phyloP scores from a whole-genome alignment of 1,284 basidiomycete species.

The Apiotrichum akiyoshidainum region DNA sequence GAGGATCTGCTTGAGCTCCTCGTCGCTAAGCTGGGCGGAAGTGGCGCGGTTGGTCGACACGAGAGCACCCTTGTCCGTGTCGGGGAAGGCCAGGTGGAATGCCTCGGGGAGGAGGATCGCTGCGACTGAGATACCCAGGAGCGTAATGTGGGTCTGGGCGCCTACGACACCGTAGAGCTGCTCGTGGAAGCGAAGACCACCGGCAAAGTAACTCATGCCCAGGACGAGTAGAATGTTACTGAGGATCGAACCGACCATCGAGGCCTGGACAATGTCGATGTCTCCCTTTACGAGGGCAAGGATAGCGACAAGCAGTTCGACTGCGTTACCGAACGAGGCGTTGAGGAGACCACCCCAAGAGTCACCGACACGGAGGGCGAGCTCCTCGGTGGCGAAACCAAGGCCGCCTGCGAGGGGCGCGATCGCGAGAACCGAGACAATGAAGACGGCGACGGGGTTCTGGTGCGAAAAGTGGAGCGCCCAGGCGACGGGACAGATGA shows the following conservation, averaged over 20 bases:
- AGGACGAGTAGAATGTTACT: conserved; percentile 72
- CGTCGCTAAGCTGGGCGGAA: conserved; percentile 1
- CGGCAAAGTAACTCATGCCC: conserved; percentile 62
- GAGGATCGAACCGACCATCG: conserved; percentile 61
- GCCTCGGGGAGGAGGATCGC: conserved; percentile 73
- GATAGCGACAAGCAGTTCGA: conserved; percentile 62
- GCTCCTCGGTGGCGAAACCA: conserved; percentile 54
- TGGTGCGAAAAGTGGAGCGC: conserved; percentile 62
- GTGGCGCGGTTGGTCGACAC: conserved; percentile 1
- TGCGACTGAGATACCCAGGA: conserved; percentile 66
- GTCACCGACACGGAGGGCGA: conserved; percentile 53
- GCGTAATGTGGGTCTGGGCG: conserved; percentile 74
- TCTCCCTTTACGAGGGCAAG: conserved; percentile 77
- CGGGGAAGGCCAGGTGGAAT: conserved; percentile 56
- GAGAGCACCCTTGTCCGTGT: conserved; percentile 20
- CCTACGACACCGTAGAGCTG: conserved; percentile 64
- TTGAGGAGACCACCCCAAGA: conserved; percentile 53
- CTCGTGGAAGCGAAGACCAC: conserved; percentile 62
- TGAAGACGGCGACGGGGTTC: conserved; percentile 63
- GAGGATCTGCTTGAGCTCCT: conserved; percentile 46
- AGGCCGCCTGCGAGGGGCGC: conserved; percentile 54
- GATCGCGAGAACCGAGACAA: conserved; percentile 61
- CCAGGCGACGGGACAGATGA: conserved; percentile 64
- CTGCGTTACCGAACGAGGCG: conserved; percentile 53
- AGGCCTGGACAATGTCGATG: conserved; percentile 73